A percentile compares a stretch with the other conserved stretches of the same genome.
These are phyloP conservation scores for Aspergillus vadensis DNA, from an alignment of 2,329 filamentous ascomycete species.

Conservation along the genomic window DNA sequence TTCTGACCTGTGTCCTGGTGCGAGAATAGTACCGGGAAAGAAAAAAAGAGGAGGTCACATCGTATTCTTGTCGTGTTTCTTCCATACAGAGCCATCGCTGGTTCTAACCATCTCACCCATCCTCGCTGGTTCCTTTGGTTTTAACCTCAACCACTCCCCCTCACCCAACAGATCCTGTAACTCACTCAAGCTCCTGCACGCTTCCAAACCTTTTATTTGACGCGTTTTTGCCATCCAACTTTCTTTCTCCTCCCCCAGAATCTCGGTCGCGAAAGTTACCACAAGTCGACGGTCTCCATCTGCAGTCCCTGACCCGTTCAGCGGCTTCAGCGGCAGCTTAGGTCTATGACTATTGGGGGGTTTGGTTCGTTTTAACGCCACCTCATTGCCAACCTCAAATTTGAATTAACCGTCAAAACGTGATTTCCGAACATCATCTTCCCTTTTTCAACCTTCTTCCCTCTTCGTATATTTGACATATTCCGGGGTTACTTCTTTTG, in stretches of 20 bases:
- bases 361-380: slow-evolving; percentile 20
- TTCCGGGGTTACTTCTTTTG: background rate
- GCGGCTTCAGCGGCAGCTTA: slow-evolving; percentile 26
- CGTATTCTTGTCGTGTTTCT: no score
- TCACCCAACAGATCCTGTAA: background rate
- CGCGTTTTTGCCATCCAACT: background rate
- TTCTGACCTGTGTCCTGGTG: no score
- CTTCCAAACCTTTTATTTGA: background rate
- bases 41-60: no score
- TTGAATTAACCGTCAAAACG: background rate
- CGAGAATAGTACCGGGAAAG: no score
- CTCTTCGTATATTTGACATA: background rate
- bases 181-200: background rate
- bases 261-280: background rate
- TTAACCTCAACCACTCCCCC: background rate
- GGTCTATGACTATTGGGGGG: slow-evolving; percentile 17
- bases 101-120: background rate
- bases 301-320: slow-evolving; percentile 13
- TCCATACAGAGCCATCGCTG: background rate
- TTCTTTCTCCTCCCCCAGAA: background rate
- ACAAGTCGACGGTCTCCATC: background rate
- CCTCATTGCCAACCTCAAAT: slow-evolving; percentile 7
- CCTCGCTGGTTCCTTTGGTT: background rate
- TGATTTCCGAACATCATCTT: background rate
- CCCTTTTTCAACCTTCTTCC: background rate